These are phyloP conservation scores for Yamadazyma kitorensis DNA, from an alignment of 805 yeast species.

Conservation along the genomic window DNA sequence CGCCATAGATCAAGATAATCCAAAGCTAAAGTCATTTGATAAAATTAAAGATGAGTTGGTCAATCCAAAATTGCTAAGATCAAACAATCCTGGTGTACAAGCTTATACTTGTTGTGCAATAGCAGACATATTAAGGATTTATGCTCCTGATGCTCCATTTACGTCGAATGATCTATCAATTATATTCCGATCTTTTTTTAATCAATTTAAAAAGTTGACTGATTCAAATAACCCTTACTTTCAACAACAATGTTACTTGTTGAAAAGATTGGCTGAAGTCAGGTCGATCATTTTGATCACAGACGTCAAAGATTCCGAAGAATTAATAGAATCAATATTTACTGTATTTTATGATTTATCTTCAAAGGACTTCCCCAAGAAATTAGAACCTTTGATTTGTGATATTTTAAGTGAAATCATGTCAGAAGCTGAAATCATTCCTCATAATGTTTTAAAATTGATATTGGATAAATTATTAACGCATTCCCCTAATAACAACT, in stretches of 20 bases:
- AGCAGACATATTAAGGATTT: slow-evolving; percentile 70
- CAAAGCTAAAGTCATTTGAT: slow-evolving; percentile 40
- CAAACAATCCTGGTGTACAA: slow-evolving; percentile 66
- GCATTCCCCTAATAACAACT: slow-evolving; percentile 5
- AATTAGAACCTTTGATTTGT: slow-evolving; percentile 58
- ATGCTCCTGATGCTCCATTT: slow-evolving; percentile 90
- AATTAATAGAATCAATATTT: slow-evolving; percentile 55
- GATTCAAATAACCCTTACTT: slow-evolving; percentile 60
- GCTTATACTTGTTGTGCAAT: slow-evolving; percentile 70
- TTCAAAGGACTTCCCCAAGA: slow-evolving; percentile 44
- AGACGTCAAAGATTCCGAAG: slow-evolving; percentile 64
- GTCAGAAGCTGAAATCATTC: slow-evolving; percentile 65
- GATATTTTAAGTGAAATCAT: slow-evolving; percentile 75
- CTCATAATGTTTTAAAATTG: slow-evolving; percentile 56
- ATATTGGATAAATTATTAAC: slow-evolving; percentile 62
- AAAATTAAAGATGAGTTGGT: slow-evolving; percentile 50
- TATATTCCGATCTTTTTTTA: slow-evolving; percentile 63
- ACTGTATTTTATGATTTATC: slow-evolving; percentile 57
- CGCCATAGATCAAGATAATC: slow-evolving; percentile 50
- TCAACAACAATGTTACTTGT: slow-evolving; percentile 58
- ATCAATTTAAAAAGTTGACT: slow-evolving; percentile 55
- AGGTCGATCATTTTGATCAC: slow-evolving; percentile 71
- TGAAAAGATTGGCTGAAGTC: slow-evolving; percentile 71
- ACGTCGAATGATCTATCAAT: slow-evolving; percentile 58
- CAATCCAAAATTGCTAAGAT: slow-evolving; percentile 55